Percentiles rank a stretch among this genome's conserved stretches.
phyloP scores from a whole-genome alignment of 352 stramenopile genomes.

The Globisporangium paroecandrum region DNA sequence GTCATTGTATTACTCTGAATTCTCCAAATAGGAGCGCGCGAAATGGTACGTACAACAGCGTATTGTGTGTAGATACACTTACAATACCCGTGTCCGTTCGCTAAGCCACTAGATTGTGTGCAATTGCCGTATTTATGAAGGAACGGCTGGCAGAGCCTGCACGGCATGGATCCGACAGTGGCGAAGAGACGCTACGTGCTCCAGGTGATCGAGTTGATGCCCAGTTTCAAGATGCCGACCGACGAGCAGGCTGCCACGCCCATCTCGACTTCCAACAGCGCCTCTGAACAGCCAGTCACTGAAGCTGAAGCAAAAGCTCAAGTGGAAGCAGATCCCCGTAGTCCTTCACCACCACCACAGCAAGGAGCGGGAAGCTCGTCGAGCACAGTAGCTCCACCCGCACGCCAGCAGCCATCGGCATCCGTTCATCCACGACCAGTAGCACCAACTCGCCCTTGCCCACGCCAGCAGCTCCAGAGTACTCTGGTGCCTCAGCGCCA shows the following conservation, averaged over 20 bases:
- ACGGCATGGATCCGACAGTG: slow-evolving; percentile 29
- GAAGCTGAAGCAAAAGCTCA: background rate
- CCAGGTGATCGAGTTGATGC: slow-evolving; percentile 45
- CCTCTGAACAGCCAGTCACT: background rate
- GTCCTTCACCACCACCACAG: background rate
- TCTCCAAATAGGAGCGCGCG: slow-evolving; percentile 34
- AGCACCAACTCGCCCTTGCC: background rate
- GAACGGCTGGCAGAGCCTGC: slow-evolving; percentile 47
- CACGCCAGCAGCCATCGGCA: background rate
- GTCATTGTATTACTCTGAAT: background rate
- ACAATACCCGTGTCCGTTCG: background rate
- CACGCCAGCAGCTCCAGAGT: background rate
- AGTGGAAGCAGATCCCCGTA: background rate
- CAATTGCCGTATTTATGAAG: slow-evolving; percentile 6
- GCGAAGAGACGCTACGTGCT: slow-evolving; percentile 55
- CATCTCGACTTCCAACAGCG: background rate
- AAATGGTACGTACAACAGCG: slow-evolving; percentile 43
- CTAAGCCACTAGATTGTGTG: background rate
- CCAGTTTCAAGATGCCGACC: slow-evolving; percentile 39
- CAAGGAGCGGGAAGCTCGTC: background rate
- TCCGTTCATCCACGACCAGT: background rate
- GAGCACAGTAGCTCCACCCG: background rate
- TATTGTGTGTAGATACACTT: background rate
- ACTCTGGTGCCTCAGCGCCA: background rate
- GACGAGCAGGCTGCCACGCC: background rate